Percentiles rank a stretch among this genome's conserved stretches.
These are phyloP conservation scores for Trichoderma sp. DNA, from an alignment of 2,329 filamentous ascomycete genomes.

Conservation along the genomic window DNA sequence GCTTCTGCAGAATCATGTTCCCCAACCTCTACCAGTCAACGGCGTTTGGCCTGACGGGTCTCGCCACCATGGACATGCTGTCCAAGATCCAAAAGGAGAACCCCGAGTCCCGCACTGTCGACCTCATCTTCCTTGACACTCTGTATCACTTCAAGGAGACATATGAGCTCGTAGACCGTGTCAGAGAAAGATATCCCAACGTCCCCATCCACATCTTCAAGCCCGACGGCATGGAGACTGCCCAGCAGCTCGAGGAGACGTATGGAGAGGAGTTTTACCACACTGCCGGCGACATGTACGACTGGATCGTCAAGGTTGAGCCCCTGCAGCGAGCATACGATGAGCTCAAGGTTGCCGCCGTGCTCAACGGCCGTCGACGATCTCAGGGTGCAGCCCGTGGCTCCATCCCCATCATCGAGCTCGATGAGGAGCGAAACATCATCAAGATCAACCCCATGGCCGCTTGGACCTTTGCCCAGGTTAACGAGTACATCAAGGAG, in stretches of 20 bases:
- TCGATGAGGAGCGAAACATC: conserved; percentile 83
- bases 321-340: conserved; percentile 89
- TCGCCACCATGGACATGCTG: conserved; percentile 83
- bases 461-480: conserved; percentile 90
- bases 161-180: conserved; percentile 69
- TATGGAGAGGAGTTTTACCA: conserved; percentile 88
- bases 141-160: conserved; percentile 82
- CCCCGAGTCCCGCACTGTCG: conserved; percentile 59
- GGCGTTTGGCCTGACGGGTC: conserved; percentile 77
- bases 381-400: conserved; percentile 93
- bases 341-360: conserved; percentile 83
- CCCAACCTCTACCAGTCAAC: conserved; percentile 88
- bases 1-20: conserved; percentile 88
- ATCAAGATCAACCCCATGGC: conserved; percentile 98
- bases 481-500: conserved; percentile 82
- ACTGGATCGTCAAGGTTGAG: conserved; percentile 97
- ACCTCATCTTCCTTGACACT: conserved; percentile 81
- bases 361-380: conserved; percentile 86
- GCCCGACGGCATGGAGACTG: conserved; percentile 72
- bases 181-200: conserved; percentile 74
- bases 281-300: conserved; percentile 83
- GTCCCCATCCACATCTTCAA: conserved; percentile 87
- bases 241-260: conserved; percentile 75
- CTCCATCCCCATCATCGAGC: conserved; percentile 85
- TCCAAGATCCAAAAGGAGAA: conserved; percentile 69